These are phyloP conservation scores for Calocera viscosa DNA, from an alignment of 768 basidiomycete genomes.

Conservation along the genomic window DNA sequence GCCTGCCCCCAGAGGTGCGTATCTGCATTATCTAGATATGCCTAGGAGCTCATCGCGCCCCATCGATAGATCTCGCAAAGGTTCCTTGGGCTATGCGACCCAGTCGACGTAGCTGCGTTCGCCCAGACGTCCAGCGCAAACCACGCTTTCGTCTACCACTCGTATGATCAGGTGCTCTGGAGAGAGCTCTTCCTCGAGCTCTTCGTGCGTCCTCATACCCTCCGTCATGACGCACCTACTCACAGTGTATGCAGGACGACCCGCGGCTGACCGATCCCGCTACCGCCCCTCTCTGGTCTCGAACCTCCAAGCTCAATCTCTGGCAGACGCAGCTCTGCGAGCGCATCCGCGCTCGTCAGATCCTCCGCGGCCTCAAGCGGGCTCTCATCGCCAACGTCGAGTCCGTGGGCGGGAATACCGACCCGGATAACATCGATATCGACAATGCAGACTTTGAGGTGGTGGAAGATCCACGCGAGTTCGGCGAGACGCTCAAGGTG, in stretches of 20 bases:
- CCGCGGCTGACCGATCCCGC: background rate
- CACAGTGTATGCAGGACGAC: background rate
- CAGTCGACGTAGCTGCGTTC: slow-evolving; percentile 43
- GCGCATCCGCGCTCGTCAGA: background rate
- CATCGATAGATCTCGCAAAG: background rate
- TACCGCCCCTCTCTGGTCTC: background rate
- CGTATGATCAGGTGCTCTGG: slow-evolving; percentile 52
- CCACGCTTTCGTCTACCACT: slow-evolving; percentile 37
- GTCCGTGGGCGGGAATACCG: background rate
- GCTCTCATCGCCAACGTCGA: background rate
- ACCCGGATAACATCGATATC: background rate
- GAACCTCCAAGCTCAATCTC: background rate
- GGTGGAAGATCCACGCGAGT: background rate
- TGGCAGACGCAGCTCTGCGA: background rate
- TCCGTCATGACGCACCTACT: background rate
- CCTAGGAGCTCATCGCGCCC: no score
- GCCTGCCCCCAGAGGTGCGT: background rate
- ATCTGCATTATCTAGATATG: background rate
- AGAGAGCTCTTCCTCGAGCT: slow-evolving; percentile 48
- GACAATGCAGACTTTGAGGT: background rate
- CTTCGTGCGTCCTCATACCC: slow-evolving; percentile 34
- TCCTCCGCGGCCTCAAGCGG: background rate
- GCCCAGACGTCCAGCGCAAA: slow-evolving; percentile 43
- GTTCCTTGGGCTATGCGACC: background rate
- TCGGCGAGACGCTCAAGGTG: background rate